Conservation (phyloP, 2,329 filamentous ascomycete genomes). For the Fusarium brachygibbosum region DNA sequence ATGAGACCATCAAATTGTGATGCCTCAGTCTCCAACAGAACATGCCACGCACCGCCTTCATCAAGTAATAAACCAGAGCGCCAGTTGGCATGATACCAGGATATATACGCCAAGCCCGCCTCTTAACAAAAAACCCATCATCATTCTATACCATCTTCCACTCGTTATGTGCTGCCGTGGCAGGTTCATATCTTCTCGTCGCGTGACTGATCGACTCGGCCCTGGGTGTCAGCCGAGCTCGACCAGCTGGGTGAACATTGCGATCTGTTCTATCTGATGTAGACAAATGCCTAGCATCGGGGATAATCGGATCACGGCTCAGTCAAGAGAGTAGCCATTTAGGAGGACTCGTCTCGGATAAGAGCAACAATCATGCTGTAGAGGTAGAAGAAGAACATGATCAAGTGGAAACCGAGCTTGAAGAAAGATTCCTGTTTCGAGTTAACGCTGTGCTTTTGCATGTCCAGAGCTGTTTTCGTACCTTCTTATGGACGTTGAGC, state of each 20-base stretch:
- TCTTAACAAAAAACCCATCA: conserved; percentile 43
- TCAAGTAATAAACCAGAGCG: conserved; percentile 52
- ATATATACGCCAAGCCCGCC: conserved; percentile 50
- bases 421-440: conserved; percentile 89
- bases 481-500: conserved; percentile 99
- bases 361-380: conserved; percentile 99
- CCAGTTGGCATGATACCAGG: conserved; percentile 51
- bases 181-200: conserved; percentile 43
- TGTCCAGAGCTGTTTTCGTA: conserved; percentile 54
- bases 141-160: conserved; percentile 49
- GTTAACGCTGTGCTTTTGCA: conserved; percentile 41
- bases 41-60: conserved; percentile 42
- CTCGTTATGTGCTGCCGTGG: conserved; percentile 47
- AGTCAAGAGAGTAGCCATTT: conserved; percentile 55
- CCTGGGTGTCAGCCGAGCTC: conserved; percentile 34
- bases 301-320: conserved; percentile 33
- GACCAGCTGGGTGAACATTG: conserved; percentile 26
- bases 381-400: conserved; percentile 99
- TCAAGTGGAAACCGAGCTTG: conserved; percentile 97
- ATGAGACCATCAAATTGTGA: conserved; percentile 27
- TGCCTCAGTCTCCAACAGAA: conserved; percentile 43
- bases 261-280: conserved; percentile 24
- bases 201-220: conserved; percentile 42
- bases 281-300: conserved; percentile 21
- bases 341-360: conserved; percentile 93